Base-by-base conservation (phyloP, 306 rosid genomes). In the Lathyrus oleraceus region DNA sequence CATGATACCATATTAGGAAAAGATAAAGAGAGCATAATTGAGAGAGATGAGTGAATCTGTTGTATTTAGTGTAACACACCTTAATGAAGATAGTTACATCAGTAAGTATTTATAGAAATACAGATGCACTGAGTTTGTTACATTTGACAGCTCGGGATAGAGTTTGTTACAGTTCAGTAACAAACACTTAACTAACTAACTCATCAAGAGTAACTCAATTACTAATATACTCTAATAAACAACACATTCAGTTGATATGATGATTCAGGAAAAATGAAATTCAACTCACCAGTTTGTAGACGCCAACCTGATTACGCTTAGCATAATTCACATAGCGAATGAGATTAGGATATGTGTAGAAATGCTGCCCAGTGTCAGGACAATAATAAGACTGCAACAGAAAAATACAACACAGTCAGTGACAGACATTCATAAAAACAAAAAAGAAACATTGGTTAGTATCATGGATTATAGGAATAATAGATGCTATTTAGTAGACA, bases 271-370 rank as follows among this genome's bases (percentile, higher is more conserved):
- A 67, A 56, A 65, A 61, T 10, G 9, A 59, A 60, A 20, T 76
- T 61, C 57, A 76, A 70, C 81, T 77, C 68, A 77, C 81, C 66
- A 2, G 68, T 20, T 10, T 0, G 9, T 77, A 77, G 27, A 48
- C 5, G 36, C 77, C 67, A 54, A 71, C 0, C 32, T 8, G 6
- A 0, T 8, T 8, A 0, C 0, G 3, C 76, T 20, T 53, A 23
- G 77, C 81, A 62, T 61, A 71, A 0, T 23, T 1, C 27, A 77
- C 73, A 64, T 71, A 71, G 19, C 62, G 73, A 10, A 65, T 64
- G 38, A 77, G 63, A 2, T n/a, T 30, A 43, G 20, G 45, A 70
- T 77, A 70, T 4, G 43, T 10, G 8, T 1, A 11, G 25, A 42
- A 77, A 2, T 63, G 53, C 25, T 77, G 81, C 23, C 52, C 43